A percentile compares a stretch with the other conserved stretches of the same genome.
phyloP scores from a whole-genome alignment of 371 early-diverging fungal species.

The Apophysomyces elegans region DNA sequence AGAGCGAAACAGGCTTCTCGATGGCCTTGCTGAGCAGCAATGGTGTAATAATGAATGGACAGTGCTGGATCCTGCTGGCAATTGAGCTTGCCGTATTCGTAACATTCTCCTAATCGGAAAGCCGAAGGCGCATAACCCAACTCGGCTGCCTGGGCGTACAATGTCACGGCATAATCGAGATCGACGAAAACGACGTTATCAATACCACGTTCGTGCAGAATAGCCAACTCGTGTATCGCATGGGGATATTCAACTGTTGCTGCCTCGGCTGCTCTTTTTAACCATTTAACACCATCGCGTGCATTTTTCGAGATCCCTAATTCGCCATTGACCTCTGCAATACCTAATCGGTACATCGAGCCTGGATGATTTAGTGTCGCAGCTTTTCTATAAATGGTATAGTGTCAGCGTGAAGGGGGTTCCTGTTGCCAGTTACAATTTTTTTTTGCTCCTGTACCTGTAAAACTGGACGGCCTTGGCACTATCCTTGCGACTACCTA shows the following conservation, averaged over 20 bases:
- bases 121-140: constrained; percentile 81
- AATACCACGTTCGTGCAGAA: constrained; percentile 72
- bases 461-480: constrained; percentile 77
- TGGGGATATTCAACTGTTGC: constrained; percentile 80
- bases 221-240: constrained; percentile 78
- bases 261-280: constrained; percentile 73
- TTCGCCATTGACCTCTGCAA: constrained; percentile 76
- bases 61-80: constrained; percentile 68
- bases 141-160: constrained; percentile 76
- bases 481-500: constrained; percentile 64
- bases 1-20: constrained; percentile 89
- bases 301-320: constrained; percentile 59
- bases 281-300: constrained; percentile 82
- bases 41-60: constrained; percentile 74
- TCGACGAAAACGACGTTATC: constrained; percentile 75
- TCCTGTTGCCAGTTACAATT: constrained; percentile 4
- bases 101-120: constrained; percentile 79
- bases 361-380: constrained; percentile 71
- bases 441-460: constrained; percentile 41
- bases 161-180: constrained; percentile 71
- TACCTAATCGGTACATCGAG: constrained; percentile 74
- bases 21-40: constrained; percentile 91
- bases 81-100: constrained; percentile 78
- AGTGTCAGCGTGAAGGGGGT: constrained; percentile 14
- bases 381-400: constrained; percentile 57